A percentile compares a stretch with the other conserved stretches of the same genome.
Conservation (phyloP, 139 green algal species). For the Mesostigma viride region DNA sequence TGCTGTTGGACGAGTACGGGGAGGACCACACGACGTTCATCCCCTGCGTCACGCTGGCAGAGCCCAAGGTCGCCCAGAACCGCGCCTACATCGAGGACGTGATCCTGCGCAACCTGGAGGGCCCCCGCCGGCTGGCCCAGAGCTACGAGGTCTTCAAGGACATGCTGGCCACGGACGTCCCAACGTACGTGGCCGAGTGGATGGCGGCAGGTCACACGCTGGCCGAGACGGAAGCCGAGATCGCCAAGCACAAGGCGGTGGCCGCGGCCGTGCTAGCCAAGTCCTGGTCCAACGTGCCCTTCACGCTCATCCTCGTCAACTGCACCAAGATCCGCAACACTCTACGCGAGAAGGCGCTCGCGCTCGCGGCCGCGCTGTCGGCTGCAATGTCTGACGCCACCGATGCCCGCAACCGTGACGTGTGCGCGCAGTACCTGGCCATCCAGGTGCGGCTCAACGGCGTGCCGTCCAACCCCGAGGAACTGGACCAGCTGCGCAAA, state of each 20-base stretch:
- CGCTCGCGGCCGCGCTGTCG: not conserved
- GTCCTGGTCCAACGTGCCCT: not conserved
- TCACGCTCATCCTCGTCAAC: constrained; percentile 20
- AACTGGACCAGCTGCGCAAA: constrained; percentile 48
- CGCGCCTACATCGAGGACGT: constrained; percentile 30
- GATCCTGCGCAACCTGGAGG: constrained; percentile 39
- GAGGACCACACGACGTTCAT: too few species aligned
- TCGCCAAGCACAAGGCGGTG: constrained; percentile 6
- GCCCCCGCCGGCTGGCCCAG: constrained; percentile 25
- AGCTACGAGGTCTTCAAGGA: constrained; percentile 21
- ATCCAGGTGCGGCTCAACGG: constrained; percentile 13
- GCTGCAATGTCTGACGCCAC: not conserved
- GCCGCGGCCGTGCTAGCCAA: not conserved
- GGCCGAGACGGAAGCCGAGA: constrained; percentile 45
- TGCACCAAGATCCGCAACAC: constrained; percentile 23
- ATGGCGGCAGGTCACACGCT: constrained; percentile 36
- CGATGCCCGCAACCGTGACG: not conserved
- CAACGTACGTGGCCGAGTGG: constrained; percentile 39
- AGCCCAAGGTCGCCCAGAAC: constrained; percentile 31
- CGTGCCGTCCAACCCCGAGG: constrained; percentile 41
- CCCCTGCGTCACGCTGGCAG: constrained; percentile 29
- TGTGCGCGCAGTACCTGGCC: constrained; percentile 9
- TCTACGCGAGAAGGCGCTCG: constrained; percentile 33
- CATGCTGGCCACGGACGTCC: constrained; percentile 26
- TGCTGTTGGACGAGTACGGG: not conserved